Evolutionary conservation across 2,329 filamentous ascomycete genomes (phyloP).

Genomic region (Penicillium sp.): DNA sequence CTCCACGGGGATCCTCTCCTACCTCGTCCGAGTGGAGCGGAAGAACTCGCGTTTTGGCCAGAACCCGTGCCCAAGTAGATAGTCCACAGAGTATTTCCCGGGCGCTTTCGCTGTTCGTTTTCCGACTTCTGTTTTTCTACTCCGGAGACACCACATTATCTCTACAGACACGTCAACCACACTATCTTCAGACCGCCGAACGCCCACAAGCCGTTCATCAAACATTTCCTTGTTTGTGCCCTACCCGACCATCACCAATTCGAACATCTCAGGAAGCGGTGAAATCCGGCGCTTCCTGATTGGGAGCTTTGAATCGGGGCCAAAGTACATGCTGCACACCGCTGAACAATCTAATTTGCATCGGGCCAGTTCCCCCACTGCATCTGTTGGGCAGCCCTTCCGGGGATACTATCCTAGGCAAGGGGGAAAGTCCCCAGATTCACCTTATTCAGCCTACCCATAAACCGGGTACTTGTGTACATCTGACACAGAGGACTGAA

Average conservation of each 20-base stretch:
- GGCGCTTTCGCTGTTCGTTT: neutral
- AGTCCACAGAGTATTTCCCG: neutral
- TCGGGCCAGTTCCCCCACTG: constrained; percentile 4
- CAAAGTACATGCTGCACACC: neutral
- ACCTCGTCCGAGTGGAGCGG: neutral
- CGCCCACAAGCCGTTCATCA: neutral
- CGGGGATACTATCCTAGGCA: neutral
- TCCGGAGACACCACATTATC: neutral
- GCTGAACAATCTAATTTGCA: constrained; percentile 14
- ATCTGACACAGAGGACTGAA: neutral
- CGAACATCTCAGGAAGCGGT: neutral
- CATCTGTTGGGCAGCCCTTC: constrained; percentile 8
- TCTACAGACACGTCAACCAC: neutral
- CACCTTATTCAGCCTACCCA: neutral
- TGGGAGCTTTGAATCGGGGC: neutral
- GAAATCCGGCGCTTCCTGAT: neutral
- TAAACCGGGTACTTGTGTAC: neutral
- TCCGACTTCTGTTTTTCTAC: neutral
- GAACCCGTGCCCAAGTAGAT: neutral
- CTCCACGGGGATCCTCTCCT: neutral
- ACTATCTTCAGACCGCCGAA: neutral
- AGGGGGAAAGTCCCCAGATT: constrained; percentile 2
- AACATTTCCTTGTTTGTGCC: neutral
- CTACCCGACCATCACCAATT: neutral
- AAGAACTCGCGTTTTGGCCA: neutral